phyloP scores from a whole-genome alignment of 495 filamentous ascomycete species.

The Xylaria sp. region DNA sequence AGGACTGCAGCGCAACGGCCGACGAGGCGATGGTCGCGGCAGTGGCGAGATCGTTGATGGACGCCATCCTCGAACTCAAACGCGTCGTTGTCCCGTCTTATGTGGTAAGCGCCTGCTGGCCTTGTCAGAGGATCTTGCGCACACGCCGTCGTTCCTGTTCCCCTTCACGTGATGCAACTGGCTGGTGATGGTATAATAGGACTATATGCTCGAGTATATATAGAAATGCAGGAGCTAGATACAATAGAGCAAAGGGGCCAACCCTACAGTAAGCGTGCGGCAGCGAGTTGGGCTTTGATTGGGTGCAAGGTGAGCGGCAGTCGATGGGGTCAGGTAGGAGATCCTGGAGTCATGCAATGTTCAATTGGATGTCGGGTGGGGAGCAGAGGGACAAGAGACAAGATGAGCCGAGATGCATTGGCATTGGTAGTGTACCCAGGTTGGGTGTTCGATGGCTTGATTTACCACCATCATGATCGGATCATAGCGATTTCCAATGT shows the following conservation, averaged over 20 bases:
- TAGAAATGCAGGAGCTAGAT: conserved; percentile 1
- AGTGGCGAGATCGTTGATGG: conserved; percentile 53
- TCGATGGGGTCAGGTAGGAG: conserved; percentile 26
- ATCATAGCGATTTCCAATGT: conserved; percentile 17
- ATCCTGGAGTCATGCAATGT: conserved; percentile 9
- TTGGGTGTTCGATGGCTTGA: neutral
- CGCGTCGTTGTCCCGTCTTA: conserved; percentile 14
- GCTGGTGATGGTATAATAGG: conserved; percentile 7
- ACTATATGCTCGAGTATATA: neutral
- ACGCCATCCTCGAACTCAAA: conserved; percentile 41
- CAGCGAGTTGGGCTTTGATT: conserved; percentile 13
- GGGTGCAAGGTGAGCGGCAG: neutral
- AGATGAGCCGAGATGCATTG: conserved; percentile 3
- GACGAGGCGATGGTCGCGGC: conserved; percentile 49
- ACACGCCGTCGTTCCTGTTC: neutral
- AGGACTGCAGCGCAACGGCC: conserved; percentile 40
- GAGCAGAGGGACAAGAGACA: neutral
- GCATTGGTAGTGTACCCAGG: too few relatives aligned
- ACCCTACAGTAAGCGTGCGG: neutral
- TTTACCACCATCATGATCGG: conserved; percentile 10
- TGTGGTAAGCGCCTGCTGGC: conserved; percentile 7
- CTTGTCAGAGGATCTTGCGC: neutral
- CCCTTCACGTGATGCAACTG: conserved; percentile 17
- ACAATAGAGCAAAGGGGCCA: neutral
- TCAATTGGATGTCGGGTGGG: conserved; percentile 32